Evolutionary conservation across 352 stramenopile genomes (phyloP).

Genomic region (Aphanomyces invadans): DNA sequence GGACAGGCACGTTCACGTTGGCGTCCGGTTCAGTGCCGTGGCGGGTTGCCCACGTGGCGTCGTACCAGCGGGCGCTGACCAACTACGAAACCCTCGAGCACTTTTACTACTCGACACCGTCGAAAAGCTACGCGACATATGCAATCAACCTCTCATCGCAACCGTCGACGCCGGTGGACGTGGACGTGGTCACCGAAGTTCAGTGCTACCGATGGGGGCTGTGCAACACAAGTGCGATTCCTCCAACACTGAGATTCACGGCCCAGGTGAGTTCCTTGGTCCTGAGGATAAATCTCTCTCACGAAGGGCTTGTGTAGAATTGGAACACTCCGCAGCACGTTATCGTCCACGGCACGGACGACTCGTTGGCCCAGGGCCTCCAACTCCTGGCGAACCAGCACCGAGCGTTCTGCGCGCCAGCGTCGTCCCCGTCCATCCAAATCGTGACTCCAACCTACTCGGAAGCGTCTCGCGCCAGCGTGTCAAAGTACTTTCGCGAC

Average conservation of each 20-base stretch:
- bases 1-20: slow-evolving; percentile 6
- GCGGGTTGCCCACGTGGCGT: slow-evolving; percentile 36
- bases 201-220: slow-evolving; percentile 67
- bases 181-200: slow-evolving; percentile 42
- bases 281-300: no score
- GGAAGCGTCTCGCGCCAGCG: not conserved
- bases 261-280: slow-evolving; percentile 30
- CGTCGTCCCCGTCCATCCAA: not conserved
- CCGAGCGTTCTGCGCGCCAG: not conserved
- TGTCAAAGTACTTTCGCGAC: not conserved
- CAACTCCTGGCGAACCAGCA: not conserved
- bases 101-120: slow-evolving; percentile 53
- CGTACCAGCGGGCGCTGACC: slow-evolving; percentile 40
- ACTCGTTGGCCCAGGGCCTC: slow-evolving; percentile 17
- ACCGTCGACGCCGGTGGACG: slow-evolving; percentile 38
- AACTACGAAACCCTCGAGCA: slow-evolving; percentile 46
- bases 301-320: not conserved
- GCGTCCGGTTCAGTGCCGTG: not conserved
- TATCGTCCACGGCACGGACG: slow-evolving; percentile 19
- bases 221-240: slow-evolving; percentile 51
- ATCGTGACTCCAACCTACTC: slow-evolving; percentile 9
- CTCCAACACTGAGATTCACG: slow-evolving; percentile 35
- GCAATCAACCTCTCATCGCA: slow-evolving; percentile 38
- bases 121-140: slow-evolving; percentile 44
- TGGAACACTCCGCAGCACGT: slow-evolving; percentile 21